Percentiles rank a stretch among this genome's conserved stretches.
phyloP scores from a whole-genome alignment of 441 rosid species.

The Adansonia gregorii region DNA sequence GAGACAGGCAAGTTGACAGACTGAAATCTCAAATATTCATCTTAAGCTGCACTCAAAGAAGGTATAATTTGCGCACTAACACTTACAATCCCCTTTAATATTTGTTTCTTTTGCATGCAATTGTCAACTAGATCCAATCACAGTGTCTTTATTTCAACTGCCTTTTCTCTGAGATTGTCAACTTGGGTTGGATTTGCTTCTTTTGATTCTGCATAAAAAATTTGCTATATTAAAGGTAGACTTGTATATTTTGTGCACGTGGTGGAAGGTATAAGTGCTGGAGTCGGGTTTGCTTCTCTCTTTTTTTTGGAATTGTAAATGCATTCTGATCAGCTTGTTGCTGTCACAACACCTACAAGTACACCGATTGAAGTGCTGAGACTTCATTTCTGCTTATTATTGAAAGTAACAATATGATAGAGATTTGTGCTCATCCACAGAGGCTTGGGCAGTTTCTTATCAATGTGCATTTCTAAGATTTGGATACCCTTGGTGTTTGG shows the following conservation, averaged over 20 bases:
- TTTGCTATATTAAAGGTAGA: background rate
- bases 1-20: constrained; percentile 79
- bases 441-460: background rate
- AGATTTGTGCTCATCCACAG: background rate
- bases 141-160: constrained; percentile 1
- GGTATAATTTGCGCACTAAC: constrained; percentile 42
- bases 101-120: constrained; percentile 13
- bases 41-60: constrained; percentile 83
- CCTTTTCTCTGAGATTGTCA: background rate
- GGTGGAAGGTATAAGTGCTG: background rate
- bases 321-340: constrained; percentile 19
- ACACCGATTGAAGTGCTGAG: background rate
- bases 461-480: background rate
- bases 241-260: background rate
- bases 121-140: background rate
- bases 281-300: background rate
- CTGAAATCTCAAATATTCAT: constrained; percentile 72
- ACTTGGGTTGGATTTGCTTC: background rate
- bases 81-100: background rate
- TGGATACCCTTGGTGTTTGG: background rate
- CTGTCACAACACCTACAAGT: background rate
- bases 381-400: background rate
- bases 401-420: constrained; percentile 4
- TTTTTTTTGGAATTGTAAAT: background rate
- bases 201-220: background rate